phyloP scores from a whole-genome alignment of 495 filamentous ascomycete genomes.

The Neohortaea acidophila region DNA sequence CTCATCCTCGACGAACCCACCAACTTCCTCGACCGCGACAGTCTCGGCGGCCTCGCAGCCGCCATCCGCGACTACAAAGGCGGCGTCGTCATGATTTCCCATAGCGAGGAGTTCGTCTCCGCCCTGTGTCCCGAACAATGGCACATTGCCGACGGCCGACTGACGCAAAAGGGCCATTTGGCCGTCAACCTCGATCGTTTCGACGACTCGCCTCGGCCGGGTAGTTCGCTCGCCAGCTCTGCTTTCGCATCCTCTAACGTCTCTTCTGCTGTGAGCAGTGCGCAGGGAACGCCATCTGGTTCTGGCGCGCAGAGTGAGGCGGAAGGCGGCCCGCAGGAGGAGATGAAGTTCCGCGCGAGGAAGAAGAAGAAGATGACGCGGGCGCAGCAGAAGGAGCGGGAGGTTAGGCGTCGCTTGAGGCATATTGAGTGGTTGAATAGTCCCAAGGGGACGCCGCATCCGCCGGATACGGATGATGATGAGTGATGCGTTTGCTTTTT shows the following conservation, averaged over 20 bases:
- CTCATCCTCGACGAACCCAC: constrained; percentile 97
- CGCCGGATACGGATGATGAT: constrained; percentile 31
- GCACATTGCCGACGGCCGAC: constrained; percentile 75
- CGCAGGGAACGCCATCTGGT: constrained; percentile 33
- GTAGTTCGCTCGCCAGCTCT: constrained; percentile 37
- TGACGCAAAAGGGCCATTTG: constrained; percentile 65
- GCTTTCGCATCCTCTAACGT: constrained; percentile 35
- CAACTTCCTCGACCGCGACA: constrained; percentile 97
- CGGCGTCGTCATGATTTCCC: constrained; percentile 96
- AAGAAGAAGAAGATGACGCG: constrained; percentile 99
- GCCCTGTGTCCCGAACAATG: constrained; percentile 89
- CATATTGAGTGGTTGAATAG: constrained; percentile 89
- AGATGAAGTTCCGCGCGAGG: constrained; percentile 85
- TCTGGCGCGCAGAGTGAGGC: constrained; percentile 59
- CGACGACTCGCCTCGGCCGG: constrained; percentile 58
- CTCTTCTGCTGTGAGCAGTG: constrained; percentile 40
- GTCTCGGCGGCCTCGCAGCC: constrained; percentile 83
- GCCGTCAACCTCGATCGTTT: constrained; percentile 66
- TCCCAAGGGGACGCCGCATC: constrained; percentile 34
- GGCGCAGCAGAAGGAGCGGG: constrained; percentile 84
- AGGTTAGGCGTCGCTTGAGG: constrained; percentile 71
- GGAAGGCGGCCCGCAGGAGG: constrained; percentile 54
- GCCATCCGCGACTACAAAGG: constrained; percentile 96
- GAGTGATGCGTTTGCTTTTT: not conserved
- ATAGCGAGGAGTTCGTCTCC: constrained; percentile 97